Conservation (phyloP, 352 stramenopile species). For the Globisporangium solare region DNA sequence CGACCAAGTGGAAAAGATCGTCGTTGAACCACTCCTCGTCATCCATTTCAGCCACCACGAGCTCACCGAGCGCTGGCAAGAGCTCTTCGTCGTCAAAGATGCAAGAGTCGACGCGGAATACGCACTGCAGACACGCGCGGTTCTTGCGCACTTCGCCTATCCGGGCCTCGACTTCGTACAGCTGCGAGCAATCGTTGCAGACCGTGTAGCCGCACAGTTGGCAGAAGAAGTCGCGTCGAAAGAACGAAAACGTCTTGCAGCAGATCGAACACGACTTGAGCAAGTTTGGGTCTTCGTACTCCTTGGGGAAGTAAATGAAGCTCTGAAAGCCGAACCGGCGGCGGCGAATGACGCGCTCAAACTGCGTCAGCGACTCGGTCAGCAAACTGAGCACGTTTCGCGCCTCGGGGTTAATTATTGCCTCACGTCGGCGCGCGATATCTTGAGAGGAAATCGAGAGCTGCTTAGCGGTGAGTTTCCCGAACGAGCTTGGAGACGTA, state of each 20-base stretch:
- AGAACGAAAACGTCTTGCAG: slow-evolving; percentile 14
- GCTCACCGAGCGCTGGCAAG: slow-evolving; percentile 34
- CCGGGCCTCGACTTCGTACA: slow-evolving; percentile 46
- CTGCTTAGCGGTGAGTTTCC: not conserved
- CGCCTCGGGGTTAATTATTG: slow-evolving; percentile 49
- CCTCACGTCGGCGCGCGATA: slow-evolving; percentile 25
- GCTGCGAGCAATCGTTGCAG: slow-evolving; percentile 44
- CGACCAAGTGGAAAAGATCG: slow-evolving; percentile 19
- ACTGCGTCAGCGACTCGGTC: slow-evolving; percentile 41
- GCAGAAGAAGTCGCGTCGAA: slow-evolving; percentile 19
- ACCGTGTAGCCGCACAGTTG: slow-evolving; percentile 20
- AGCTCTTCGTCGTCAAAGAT: slow-evolving; percentile 61
- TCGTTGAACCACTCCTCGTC: slow-evolving; percentile 29
- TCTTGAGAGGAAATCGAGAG: slow-evolving; percentile 19
- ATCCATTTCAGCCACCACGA: slow-evolving; percentile 33
- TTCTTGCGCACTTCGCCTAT: slow-evolving; percentile 45
- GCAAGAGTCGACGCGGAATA: slow-evolving; percentile 51
- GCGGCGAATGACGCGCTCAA: slow-evolving; percentile 55
- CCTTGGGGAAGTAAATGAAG: not conserved
- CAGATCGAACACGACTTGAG: no score
- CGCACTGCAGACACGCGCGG: slow-evolving; percentile 45
- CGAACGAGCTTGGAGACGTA: slow-evolving; percentile 25
- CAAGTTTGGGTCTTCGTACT: no score
- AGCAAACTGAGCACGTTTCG: slow-evolving; percentile 36
- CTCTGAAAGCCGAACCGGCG: slow-evolving; percentile 64